A percentile compares a stretch with the other conserved stretches of the same genome.
phyloP scores from a whole-genome alignment of 2,329 filamentous ascomycete species.

The Aspergillus texensis region DNA sequence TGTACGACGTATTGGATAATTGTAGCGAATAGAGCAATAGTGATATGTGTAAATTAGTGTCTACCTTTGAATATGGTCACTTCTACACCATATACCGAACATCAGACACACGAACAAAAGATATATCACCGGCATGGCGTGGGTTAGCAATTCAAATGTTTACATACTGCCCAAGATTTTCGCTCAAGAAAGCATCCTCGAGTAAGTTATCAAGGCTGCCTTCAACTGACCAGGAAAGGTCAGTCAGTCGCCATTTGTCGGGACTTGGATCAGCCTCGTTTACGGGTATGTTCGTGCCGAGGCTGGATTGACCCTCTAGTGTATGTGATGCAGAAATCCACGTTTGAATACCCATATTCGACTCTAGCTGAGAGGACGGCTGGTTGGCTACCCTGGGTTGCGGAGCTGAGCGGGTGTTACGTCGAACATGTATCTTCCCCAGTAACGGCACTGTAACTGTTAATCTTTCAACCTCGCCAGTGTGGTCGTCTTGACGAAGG shows the following conservation, averaged over 20 bases:
- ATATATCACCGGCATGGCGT: accelerated
- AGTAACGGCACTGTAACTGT: conserved; percentile 21
- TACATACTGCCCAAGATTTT: background rate
- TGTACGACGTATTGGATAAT: too few species aligned
- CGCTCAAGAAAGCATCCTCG: background rate
- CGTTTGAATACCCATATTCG: background rate
- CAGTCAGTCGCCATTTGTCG: conserved; percentile 1
- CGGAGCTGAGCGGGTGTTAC: conserved; percentile 8
- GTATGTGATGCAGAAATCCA: background rate
- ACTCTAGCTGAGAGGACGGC: background rate
- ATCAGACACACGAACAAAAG: background rate
- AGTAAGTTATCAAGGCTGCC: conserved; percentile 6
- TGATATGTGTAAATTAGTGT: too few species aligned
- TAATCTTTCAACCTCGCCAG: conserved; percentile 6
- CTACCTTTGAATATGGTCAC: too few species aligned
- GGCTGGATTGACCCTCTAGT: background rate
- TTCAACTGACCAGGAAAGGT: conserved; percentile 15
- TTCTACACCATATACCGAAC: background rate
- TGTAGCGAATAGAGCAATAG: too few species aligned
- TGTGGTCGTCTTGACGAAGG: conserved; percentile 13
- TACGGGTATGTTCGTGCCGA: background rate
- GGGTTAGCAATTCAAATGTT: background rate
- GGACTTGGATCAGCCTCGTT: background rate
- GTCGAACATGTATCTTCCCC: conserved; percentile 22
- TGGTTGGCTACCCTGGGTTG: background rate